These are phyloP conservation scores for Phaeolepiota aurea DNA, from an alignment of 768 basidiomycete genomes.

Conservation along the genomic window DNA sequence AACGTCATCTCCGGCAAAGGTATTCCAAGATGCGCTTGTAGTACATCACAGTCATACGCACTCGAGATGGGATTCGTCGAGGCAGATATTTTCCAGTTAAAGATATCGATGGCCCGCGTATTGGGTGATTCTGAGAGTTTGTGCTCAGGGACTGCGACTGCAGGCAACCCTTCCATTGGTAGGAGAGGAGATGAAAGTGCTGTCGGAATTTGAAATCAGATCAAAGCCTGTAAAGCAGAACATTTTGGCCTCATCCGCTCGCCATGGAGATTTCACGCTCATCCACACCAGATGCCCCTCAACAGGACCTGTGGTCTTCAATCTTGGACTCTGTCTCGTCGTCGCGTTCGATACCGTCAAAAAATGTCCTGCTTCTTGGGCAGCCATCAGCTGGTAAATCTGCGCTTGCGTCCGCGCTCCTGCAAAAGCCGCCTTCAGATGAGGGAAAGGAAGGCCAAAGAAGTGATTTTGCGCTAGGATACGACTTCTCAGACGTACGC, in stretches of 20 bases:
- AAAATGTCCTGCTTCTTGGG: slow-evolving; percentile 81
- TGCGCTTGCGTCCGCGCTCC: slow-evolving; percentile 58
- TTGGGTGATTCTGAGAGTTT: slow-evolving; percentile 62
- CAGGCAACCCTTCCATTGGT: not conserved
- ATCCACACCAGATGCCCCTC: slow-evolving; percentile 65
- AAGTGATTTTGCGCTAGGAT: slow-evolving; percentile 81
- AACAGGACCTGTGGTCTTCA: slow-evolving; percentile 85
- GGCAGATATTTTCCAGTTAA: slow-evolving; percentile 63
- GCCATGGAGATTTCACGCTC: slow-evolving; percentile 43
- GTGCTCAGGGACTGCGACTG: slow-evolving; percentile 44
- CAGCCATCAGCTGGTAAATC: slow-evolving; percentile 76
- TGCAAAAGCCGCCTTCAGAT: slow-evolving; percentile 56
- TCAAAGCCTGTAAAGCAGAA: not conserved
- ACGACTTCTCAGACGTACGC: slow-evolving; percentile 83
- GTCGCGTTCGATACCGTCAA: slow-evolving; percentile 73
- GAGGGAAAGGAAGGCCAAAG: slow-evolving; percentile 51
- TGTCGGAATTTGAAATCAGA: slow-evolving; percentile 11
- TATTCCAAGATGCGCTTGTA: slow-evolving; percentile 58
- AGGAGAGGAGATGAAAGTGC: not conserved
- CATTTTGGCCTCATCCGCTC: not conserved
- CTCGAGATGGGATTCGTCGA: slow-evolving; percentile 75
- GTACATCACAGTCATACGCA: slow-evolving; percentile 61
- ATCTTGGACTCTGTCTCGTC: slow-evolving; percentile 86
- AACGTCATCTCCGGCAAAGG: slow-evolving; percentile 98
- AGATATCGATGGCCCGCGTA: slow-evolving; percentile 58